These are phyloP conservation scores for Aphanomyces euteiches DNA, from an alignment of 352 stramenopile genomes.

Conservation along the genomic window DNA sequence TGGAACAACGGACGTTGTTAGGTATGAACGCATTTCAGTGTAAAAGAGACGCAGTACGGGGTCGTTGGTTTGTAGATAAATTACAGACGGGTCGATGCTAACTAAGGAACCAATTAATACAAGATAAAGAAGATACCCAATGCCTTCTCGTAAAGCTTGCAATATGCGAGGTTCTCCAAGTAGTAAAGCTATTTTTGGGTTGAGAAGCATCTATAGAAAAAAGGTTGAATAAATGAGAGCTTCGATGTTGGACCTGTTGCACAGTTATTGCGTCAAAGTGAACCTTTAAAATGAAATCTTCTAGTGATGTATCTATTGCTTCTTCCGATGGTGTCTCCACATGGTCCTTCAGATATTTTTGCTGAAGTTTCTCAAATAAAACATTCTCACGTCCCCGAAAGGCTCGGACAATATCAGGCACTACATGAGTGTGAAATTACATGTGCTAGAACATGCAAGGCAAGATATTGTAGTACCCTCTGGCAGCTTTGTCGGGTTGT, in stretches of 20 bases:
- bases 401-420: conserved; percentile 20
- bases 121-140: background rate
- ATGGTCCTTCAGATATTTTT: conserved; percentile 7
- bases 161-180: conserved; percentile 19
- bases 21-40: conserved; percentile 20
- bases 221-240: background rate
- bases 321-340: background rate
- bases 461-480: conserved; percentile 10
- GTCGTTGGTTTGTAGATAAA: conserved; percentile 28
- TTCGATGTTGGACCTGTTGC: background rate
- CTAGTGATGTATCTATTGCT: conserved; percentile 12
- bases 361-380: conserved; percentile 19
- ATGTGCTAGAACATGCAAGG: background rate
- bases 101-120: background rate
- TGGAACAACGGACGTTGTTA: background rate
- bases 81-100: conserved; percentile 26
- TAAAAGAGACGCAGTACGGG: conserved; percentile 29
- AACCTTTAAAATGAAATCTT: conserved; percentile 29
- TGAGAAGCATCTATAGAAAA: conserved; percentile 15
- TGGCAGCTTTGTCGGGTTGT: conserved; percentile 21
- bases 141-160: conserved; percentile 27
- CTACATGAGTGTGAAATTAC: background rate
- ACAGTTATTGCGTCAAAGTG: conserved; percentile 23
- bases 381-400: conserved; percentile 19
- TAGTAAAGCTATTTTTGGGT: conserved; percentile 28